Evolutionary conservation across 1,284 basidiomycete genomes (phyloP).

Genomic region (Naganishia sp.): DNA sequence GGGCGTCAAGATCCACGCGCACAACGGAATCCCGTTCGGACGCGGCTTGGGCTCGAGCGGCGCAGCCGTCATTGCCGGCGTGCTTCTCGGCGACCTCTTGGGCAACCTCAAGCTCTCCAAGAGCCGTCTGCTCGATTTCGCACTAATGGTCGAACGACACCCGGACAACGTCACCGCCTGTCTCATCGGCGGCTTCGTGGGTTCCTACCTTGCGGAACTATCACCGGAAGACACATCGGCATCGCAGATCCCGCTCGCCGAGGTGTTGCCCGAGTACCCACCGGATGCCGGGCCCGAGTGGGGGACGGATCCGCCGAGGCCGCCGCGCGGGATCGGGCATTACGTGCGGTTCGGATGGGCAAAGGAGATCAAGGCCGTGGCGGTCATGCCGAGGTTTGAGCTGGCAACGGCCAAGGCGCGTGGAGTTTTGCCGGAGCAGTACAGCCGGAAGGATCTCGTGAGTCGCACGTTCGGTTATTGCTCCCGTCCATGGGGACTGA

Average conservation of each 20-base stretch:
- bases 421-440: slow-evolving; percentile 77
- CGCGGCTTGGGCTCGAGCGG: slow-evolving; percentile 96
- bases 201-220: slow-evolving; percentile 90
- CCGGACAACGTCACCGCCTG: slow-evolving; percentile 99
- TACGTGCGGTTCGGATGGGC: slow-evolving; percentile 91
- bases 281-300: slow-evolving; percentile 85
- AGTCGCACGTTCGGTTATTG: slow-evolving; percentile 47
- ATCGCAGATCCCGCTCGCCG: slow-evolving; percentile 87
- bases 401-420: slow-evolving; percentile 93
- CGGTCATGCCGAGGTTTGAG: slow-evolving; percentile 95
- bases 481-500: not conserved
- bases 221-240: slow-evolving; percentile 68
- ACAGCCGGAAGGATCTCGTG: slow-evolving; percentile 89
- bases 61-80: slow-evolving; percentile 95
- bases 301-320: slow-evolving; percentile 83
- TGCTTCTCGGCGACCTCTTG: slow-evolving; percentile 82
- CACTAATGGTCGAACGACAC: slow-evolving; percentile 98
- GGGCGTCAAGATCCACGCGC: slow-evolving; percentile 68
- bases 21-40: slow-evolving; percentile 97
- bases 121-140: slow-evolving; percentile 86
- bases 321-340: slow-evolving; percentile 90
- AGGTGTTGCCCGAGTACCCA: slow-evolving; percentile 96
- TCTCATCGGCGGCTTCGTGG: slow-evolving; percentile 96
- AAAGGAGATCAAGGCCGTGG: slow-evolving; percentile 82
- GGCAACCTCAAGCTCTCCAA: slow-evolving; percentile 71